phyloP scores from a whole-genome alignment of 2,329 filamentous ascomycete genomes.

The Bretziella fagacearum region DNA sequence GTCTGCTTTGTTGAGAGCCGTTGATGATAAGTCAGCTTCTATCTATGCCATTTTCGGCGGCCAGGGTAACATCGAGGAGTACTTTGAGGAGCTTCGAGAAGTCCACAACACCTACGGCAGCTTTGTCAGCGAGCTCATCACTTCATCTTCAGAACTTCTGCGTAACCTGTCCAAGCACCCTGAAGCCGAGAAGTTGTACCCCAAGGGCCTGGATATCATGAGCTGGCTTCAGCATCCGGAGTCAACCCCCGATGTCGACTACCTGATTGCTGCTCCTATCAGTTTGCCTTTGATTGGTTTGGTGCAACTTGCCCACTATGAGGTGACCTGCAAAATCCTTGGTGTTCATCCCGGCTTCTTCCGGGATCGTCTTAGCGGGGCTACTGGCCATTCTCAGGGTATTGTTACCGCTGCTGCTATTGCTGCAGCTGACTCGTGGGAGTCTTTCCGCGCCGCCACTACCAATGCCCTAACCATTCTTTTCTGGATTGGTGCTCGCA shows the following conservation, averaged over 20 bases:
- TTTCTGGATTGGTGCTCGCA: constrained; percentile 96
- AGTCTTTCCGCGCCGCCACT: constrained; percentile 68
- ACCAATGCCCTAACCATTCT: constrained; percentile 75
- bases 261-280: constrained; percentile 84
- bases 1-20: constrained; percentile 79
- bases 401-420: constrained; percentile 86
- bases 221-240: constrained; percentile 82
- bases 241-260: constrained; percentile 81
- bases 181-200: constrained; percentile 83
- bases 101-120: constrained; percentile 81
- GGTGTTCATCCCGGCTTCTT: constrained; percentile 81
- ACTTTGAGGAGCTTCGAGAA: constrained; percentile 92
- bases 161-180: constrained; percentile 69
- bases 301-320: constrained; percentile 90
- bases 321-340: constrained; percentile 80
- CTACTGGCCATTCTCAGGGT: constrained; percentile 92
- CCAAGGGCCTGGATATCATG: constrained; percentile 92
- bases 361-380: constrained; percentile 66
- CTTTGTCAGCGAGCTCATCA: constrained; percentile 75
- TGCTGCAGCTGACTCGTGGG: constrained; percentile 81
- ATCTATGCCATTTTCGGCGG: constrained; percentile 93
- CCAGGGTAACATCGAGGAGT: constrained; percentile 98
- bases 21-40: constrained; percentile 63
- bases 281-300: constrained; percentile 92
- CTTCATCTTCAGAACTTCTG: constrained; percentile 68